Evolutionary conservation across 148 eudicot species (phyloP).

Genomic region (Heliosperma pusillum): DNA sequence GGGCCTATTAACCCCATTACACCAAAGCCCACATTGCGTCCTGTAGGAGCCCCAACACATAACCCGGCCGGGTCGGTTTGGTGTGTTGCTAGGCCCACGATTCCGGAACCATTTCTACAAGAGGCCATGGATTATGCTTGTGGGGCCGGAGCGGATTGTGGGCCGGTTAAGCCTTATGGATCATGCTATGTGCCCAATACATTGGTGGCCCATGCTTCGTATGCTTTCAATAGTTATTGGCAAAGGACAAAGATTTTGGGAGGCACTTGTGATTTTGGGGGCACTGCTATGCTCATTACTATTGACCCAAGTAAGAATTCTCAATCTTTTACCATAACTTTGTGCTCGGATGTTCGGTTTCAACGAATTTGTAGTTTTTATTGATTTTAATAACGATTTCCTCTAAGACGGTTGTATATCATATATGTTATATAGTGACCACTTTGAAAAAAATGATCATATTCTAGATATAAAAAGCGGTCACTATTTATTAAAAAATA

Average conservation of each 20-base stretch:
- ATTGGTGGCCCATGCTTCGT: slow-evolving; percentile 49
- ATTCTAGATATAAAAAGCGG: too few species aligned
- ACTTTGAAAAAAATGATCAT: not conserved
- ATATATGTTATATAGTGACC: too few species aligned
- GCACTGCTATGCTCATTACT: slow-evolving; percentile 48
- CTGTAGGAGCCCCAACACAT: slow-evolving; percentile 19
- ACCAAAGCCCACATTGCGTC: not conserved
- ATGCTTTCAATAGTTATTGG: slow-evolving; percentile 62
- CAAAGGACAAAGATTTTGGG: slow-evolving; percentile 43
- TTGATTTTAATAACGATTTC: too few species aligned
- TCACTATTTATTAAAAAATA: too few species aligned
- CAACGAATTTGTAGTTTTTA: too few species aligned
- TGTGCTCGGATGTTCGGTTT: too few species aligned
- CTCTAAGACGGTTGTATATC: too few species aligned
- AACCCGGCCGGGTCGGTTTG: slow-evolving; percentile 26
- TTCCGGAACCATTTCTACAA: slow-evolving; percentile 34
- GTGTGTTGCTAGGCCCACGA: slow-evolving; percentile 53
- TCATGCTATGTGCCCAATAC: slow-evolving; percentile 40
- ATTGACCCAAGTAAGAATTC: slow-evolving; percentile 46
- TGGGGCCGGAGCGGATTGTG: slow-evolving; percentile 41
- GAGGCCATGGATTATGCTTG: slow-evolving; percentile 54
- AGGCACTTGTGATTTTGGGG: slow-evolving; percentile 57
- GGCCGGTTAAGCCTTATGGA: slow-evolving; percentile 30
- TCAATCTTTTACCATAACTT: too few species aligned
- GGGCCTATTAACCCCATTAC: slow-evolving; percentile 13